phyloP scores from a whole-genome alignment of 441 rosid genomes.

The Erodium trifolium region DNA sequence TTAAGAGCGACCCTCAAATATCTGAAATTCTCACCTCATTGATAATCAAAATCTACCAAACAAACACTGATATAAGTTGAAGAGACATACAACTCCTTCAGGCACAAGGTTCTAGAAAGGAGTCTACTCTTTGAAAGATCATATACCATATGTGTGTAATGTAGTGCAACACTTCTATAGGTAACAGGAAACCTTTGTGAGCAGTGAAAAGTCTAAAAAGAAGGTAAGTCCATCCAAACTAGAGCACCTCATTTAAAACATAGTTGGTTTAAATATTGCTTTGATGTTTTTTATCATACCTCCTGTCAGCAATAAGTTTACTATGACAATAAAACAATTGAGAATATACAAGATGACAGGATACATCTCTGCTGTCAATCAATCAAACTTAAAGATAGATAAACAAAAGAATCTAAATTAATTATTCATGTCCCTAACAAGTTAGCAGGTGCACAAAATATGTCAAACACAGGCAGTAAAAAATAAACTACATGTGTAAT shows the following conservation, averaged over 20 bases:
- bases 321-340: neutral
- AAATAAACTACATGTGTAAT: neutral
- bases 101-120: neutral
- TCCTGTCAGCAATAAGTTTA: neutral
- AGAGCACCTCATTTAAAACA: neutral
- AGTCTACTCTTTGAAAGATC: constrained; percentile 1
- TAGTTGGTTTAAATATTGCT: neutral
- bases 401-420: neutral
- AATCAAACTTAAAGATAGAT: neutral
- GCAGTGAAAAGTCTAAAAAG: neutral
- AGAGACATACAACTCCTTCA: constrained; percentile 5
- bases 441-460: neutral
- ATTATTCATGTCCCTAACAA: neutral
- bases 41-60: constrained; percentile 3
- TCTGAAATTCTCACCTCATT: neutral
- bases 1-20: neutral
- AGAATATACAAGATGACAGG: neutral
- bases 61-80: constrained; percentile 1
- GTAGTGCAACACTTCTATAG: neutral
- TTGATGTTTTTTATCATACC: neutral
- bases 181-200: neutral
- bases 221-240: neutral
- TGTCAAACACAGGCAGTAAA: neutral
- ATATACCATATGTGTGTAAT: neutral
- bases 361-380: neutral